phyloP scores from a whole-genome alignment of 331 rosid genomes.

The Rhamnella rubrinervis region DNA sequence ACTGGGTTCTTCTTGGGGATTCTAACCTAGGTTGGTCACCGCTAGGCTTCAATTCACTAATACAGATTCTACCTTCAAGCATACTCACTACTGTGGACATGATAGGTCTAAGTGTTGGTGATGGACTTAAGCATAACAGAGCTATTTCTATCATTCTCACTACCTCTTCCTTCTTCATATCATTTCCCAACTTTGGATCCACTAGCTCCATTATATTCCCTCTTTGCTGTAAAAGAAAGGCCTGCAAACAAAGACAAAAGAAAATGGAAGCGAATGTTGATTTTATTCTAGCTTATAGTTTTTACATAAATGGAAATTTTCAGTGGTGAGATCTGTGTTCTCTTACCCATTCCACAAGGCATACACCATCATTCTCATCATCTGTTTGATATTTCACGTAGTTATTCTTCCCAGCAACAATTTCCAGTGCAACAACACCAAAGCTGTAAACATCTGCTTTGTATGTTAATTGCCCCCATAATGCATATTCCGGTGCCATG shows the following conservation, averaged over 20 bases:
- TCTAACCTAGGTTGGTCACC: too few relatives aligned
- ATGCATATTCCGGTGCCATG: too few relatives aligned
- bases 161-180: conserved; percentile 21
- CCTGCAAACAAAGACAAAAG: conserved; percentile 8
- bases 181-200: conserved; percentile 21
- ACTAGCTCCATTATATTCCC: conserved; percentile 27
- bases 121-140: conserved; percentile 29
- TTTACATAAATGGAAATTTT: neutral
- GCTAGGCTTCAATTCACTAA: neutral
- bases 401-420: too few relatives aligned
- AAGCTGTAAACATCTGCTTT: too few relatives aligned
- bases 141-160: conserved; percentile 29
- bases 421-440: too few relatives aligned
- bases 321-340: neutral
- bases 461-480: too few relatives aligned
- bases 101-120: conserved; percentile 29
- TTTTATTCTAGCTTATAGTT: neutral
- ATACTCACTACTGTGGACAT: conserved; percentile 32
- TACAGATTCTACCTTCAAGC: conserved; percentile 18
- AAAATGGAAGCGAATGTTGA: neutral
- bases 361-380: too few relatives aligned
- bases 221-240: conserved; percentile 17
- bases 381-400: too few relatives aligned
- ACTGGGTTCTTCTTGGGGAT: too few relatives aligned
- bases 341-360: conserved; percentile 2